These are phyloP conservation scores for Pythium volutum DNA, from an alignment of 352 stramenopile genomes.

Conservation along the genomic window DNA sequence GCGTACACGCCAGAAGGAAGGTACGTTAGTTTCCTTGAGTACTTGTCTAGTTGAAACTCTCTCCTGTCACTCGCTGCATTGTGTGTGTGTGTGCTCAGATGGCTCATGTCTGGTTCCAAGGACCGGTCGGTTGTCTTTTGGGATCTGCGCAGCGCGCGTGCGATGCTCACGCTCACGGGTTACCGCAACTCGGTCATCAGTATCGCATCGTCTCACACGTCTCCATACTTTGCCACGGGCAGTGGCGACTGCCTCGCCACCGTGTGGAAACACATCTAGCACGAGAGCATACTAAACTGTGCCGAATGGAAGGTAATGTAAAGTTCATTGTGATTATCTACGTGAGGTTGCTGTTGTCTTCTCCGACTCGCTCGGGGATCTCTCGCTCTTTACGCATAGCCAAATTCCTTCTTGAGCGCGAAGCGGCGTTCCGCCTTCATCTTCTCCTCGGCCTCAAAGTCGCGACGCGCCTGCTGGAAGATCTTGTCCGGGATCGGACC, in stretches of 20 bases:
- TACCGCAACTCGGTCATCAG: constrained; percentile 88
- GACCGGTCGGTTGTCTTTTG: constrained; percentile 86
- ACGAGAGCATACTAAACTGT: too few relatives aligned
- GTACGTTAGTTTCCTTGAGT: constrained; percentile 30
- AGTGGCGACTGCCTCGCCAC: constrained; percentile 83
- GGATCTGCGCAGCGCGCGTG: constrained; percentile 78
- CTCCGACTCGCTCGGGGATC: constrained; percentile 1
- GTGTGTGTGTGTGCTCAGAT: constrained; percentile 35
- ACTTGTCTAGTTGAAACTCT: background rate
- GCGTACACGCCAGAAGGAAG: constrained; percentile 86
- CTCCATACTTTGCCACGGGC: constrained; percentile 82
- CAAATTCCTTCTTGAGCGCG: constrained; percentile 7
- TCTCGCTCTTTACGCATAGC: background rate
- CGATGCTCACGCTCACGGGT: constrained; percentile 75
- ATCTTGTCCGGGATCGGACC: background rate
- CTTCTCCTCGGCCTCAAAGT: constrained; percentile 8
- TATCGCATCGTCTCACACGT: constrained; percentile 73
- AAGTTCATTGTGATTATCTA: too few relatives aligned
- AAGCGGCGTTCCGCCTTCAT: background rate
- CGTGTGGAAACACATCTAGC: constrained; percentile 89
- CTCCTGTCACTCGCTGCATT: constrained; percentile 1
- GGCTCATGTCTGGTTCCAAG: constrained; percentile 86
- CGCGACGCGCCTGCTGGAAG: background rate
- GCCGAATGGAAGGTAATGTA: too few relatives aligned
- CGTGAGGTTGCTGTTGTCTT: background rate